Evolutionary conservation across 2,329 filamentous ascomycete species (phyloP), one percentile per base, ranked within the genome.

Genomic region (Pseudogymnoascus sp.): DNA sequence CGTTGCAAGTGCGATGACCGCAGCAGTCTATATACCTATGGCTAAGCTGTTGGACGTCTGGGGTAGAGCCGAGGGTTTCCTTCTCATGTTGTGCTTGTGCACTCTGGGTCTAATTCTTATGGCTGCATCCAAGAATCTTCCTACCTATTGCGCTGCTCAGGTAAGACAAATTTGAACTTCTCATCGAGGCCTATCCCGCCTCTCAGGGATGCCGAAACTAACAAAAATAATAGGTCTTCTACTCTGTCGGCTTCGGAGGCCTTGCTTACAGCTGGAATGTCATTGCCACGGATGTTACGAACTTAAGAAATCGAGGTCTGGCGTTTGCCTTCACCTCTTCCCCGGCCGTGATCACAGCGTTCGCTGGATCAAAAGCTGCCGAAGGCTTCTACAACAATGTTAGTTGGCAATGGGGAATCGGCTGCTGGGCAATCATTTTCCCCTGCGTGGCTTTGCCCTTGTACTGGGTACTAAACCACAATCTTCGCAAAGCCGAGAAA

Each of bases 1-100:
- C 65, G 78, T 88, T 25, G 75, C 83, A 28, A 80, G 75, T 65
- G 74, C 82, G 44, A 82, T 87, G 62, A 75, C 77, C 69, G 87
- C 84, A 36, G 80, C 87, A 11, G 78, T 82, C 62, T 87, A 87
- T 70, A 81, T 89, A 12, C 84, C 86, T 0, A 80, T 87, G 66
- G 85, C 87, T 62, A 90, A 89, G 73, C 78, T 89, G 28, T 78
- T 89, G 62, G 85, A 90, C 74, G 77, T 88, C 37, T 89, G 84
- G 78, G 87, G 86, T 63, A 83, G 87, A 42, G 82, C 86, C n/a
- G 82, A 88, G 70, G 87, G 85, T 10, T 83, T 87, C 67, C 71
- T 80, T n/a, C 66, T 86, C 53, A 83, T 82, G 70, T 75, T 86
- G 2, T 63, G 78, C 6, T 75, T 84, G 63, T 80, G 81, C 68